These are phyloP conservation scores for Geotrichum fermentans DNA, from an alignment of 1,139 yeast genomes.

Conservation along the genomic window DNA sequence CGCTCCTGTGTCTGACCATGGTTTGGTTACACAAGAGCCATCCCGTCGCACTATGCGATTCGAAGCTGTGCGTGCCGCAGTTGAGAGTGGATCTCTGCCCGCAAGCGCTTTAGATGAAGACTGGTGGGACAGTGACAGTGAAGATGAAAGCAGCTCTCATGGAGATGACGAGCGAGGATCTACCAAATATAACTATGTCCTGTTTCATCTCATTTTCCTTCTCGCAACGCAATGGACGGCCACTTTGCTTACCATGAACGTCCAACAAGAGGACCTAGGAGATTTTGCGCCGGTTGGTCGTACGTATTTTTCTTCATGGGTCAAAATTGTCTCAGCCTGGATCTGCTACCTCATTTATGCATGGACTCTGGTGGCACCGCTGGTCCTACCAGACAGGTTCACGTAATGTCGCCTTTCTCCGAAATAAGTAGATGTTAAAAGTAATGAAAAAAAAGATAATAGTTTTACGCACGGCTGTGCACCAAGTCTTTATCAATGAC, in stretches of 20 bases:
- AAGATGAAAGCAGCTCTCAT: constrained; percentile 30
- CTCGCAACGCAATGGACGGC: constrained; percentile 97
- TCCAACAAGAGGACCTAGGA: constrained; percentile 75
- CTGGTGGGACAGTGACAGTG: constrained; percentile 42
- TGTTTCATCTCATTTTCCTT: constrained; percentile 87
- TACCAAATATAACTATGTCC: constrained; percentile 80
- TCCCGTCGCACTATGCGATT: constrained; percentile 71
- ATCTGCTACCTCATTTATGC: constrained; percentile 77
- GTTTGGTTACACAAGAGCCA: constrained; percentile 50
- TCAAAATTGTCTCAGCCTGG: constrained; percentile 89
- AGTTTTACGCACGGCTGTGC: background rate
- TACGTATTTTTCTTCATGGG: constrained; percentile 93
- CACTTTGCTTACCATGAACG: constrained; percentile 85
- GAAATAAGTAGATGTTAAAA: background rate
- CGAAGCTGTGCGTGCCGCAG: constrained; percentile 89
- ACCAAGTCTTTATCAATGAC: background rate
- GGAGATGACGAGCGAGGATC: constrained; percentile 59
- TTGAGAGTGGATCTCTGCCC: constrained; percentile 90
- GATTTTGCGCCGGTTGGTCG: constrained; percentile 96
- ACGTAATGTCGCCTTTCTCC: constrained; percentile 17
- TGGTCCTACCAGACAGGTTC: constrained; percentile 83
- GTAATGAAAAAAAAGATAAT: background rate
- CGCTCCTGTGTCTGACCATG: constrained; percentile 38
- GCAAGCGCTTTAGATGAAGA: constrained; percentile 80
- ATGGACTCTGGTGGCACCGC: constrained; percentile 92